Conservation (phyloP, 1,284 basidiomycete genomes). For the Leccinum subspadiceum region DNA sequence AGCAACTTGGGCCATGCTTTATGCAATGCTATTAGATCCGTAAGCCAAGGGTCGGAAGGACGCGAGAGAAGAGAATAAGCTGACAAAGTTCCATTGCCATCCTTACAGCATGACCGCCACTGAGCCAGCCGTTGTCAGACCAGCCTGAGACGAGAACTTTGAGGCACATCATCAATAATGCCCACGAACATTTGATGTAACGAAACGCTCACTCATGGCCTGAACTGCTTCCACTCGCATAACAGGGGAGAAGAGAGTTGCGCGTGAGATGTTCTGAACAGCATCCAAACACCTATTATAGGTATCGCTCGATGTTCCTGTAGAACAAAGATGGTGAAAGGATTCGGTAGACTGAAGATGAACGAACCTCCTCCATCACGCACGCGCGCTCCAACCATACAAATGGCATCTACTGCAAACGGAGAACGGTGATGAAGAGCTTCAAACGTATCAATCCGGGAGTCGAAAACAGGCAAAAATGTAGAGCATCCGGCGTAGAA, state of each 20-base stretch:
- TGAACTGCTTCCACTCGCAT: constrained; percentile 82
- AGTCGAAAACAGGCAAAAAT: constrained; percentile 85
- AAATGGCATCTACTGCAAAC: constrained; percentile 83
- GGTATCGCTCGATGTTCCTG: constrained; percentile 64
- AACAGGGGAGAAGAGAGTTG: constrained; percentile 84
- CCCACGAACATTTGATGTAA: neutral
- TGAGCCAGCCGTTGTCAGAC: constrained; percentile 90
- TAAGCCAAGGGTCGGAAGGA: constrained; percentile 12
- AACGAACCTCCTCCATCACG: constrained; percentile 79
- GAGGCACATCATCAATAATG: constrained; percentile 10
- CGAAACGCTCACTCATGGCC: constrained; percentile 73
- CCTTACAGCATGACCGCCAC: constrained; percentile 87
- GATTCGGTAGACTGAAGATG: neutral
- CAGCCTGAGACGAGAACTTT: constrained; percentile 84
- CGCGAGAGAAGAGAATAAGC: constrained; percentile 22
- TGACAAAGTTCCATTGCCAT: constrained; percentile 90
- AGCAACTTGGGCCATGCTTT: constrained; percentile 85
- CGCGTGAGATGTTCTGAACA: constrained; percentile 79
- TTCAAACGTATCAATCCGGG: constrained; percentile 75
- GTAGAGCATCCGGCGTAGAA: constrained; percentile 88
- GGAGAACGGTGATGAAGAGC: constrained; percentile 77
- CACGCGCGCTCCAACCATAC: constrained; percentile 86
- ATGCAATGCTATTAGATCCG: constrained; percentile 64
- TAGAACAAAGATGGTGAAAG: constrained; percentile 5
- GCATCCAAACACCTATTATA: constrained; percentile 73